These are phyloP conservation scores for Escovopsis weberi DNA, from an alignment of 2,329 filamentous ascomycete genomes.

Conservation along the genomic window DNA sequence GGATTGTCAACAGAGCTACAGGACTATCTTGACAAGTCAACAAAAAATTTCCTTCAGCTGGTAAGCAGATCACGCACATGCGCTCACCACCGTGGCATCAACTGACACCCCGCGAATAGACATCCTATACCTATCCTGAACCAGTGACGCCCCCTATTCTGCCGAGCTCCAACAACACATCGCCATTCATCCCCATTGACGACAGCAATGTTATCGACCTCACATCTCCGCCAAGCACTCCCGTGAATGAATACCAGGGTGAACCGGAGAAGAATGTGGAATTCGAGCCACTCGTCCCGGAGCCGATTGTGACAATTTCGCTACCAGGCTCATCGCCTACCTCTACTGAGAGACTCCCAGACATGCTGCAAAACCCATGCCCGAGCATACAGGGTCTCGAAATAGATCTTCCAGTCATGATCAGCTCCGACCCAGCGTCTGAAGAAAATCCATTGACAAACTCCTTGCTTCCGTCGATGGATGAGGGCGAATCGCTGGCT, in stretches of 20 bases:
- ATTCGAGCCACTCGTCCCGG: slow-evolving; percentile 10
- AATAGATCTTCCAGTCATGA: slow-evolving; percentile 12
- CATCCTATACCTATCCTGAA: slow-evolving; percentile 1
- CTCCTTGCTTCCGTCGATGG: background rate
- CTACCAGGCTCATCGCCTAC: slow-evolving; percentile 7
- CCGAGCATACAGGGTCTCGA: slow-evolving; percentile 3
- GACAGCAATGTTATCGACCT: slow-evolving; percentile 13
- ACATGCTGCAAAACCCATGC: background rate
- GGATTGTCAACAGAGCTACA: background rate
- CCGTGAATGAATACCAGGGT: slow-evolving; percentile 1
- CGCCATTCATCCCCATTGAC: slow-evolving; percentile 10
- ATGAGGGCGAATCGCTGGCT: background rate
- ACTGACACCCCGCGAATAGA: background rate
- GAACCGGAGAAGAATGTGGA: slow-evolving; percentile 4
- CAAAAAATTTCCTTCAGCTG: background rate
- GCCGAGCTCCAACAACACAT: slow-evolving; percentile 10
- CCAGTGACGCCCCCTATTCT: slow-evolving; percentile 16
- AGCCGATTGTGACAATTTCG: slow-evolving; percentile 5
- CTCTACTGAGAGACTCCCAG: background rate
- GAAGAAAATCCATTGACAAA: background rate
- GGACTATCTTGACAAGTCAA: background rate
- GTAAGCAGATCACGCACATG: background rate
- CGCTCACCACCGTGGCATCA: background rate
- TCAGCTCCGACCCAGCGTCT: slow-evolving; percentile 5
- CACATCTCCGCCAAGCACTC: slow-evolving; percentile 17